Percentiles rank a stretch among this genome's conserved stretches.
Conservation (phyloP, 345 rosid species). For the Eucalyptus polybractea region DNA sequence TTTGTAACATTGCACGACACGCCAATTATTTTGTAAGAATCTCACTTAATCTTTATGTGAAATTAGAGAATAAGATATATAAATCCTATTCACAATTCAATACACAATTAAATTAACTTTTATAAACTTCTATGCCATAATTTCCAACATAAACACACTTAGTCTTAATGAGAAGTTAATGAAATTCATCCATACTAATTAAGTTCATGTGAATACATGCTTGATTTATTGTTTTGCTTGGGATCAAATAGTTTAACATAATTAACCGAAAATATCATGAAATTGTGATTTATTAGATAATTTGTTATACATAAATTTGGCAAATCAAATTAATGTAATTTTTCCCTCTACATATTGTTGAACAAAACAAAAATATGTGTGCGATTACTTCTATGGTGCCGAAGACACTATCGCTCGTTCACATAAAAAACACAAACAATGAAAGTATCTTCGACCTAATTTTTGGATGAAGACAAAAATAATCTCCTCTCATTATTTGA, state of each 20-base stretch:
- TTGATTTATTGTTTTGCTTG: background rate
- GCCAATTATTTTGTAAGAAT: background rate
- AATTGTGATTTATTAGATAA: background rate
- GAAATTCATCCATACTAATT: background rate
- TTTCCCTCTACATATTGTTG: background rate
- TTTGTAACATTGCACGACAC: fast-evolving
- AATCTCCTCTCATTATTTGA: background rate
- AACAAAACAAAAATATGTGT: background rate
- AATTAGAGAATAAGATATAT: background rate
- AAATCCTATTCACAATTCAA: background rate
- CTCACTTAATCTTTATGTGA: background rate
- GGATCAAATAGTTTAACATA: background rate
- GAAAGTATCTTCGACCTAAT: background rate
- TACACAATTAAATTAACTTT: background rate
- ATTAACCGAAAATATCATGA: background rate
- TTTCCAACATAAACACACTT: background rate
- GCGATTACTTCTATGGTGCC: background rate
- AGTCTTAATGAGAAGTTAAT: background rate
- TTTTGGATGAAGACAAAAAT: background rate
- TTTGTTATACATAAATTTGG: background rate
- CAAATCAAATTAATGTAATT: background rate
- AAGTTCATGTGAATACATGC: background rate
- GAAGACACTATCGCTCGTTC: background rate
- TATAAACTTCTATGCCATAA: background rate
- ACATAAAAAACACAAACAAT: background rate